phyloP scores from a whole-genome alignment of 495 filamentous ascomycete genomes.

The Penicillium silybi region DNA sequence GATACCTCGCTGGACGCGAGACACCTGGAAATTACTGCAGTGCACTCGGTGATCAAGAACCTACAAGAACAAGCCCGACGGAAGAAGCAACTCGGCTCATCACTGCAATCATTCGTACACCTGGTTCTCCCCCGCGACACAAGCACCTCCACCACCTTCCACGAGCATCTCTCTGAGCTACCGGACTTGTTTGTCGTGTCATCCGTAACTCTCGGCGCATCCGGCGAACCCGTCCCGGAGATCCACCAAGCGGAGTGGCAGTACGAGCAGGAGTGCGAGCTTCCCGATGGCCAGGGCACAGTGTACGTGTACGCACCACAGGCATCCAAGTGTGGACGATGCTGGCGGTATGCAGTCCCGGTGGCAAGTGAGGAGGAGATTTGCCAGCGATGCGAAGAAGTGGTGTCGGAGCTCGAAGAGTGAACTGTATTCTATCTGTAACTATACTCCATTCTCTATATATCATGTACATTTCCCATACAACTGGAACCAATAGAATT shows the following conservation, averaged over 20 bases:
- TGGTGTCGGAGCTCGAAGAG: conserved; percentile 45
- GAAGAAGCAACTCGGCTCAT: conserved; percentile 66
- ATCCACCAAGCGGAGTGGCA: conserved; percentile 47
- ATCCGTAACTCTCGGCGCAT: conserved; percentile 48
- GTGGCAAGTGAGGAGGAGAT: conserved; percentile 55
- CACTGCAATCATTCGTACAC: conserved; percentile 65
- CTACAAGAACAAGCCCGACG: conserved; percentile 64
- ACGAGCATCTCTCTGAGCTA: conserved; percentile 58
- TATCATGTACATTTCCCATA: not conserved
- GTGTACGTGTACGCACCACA: conserved; percentile 66
- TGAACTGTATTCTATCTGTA: not conserved
- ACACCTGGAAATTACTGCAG: conserved; percentile 54
- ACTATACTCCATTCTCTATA: conserved; percentile 1
- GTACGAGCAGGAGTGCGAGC: conserved; percentile 52
- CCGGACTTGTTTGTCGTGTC: conserved; percentile 76
- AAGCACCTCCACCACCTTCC: conserved; percentile 39
- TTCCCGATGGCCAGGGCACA: conserved; percentile 38
- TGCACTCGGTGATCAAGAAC: conserved; percentile 60
- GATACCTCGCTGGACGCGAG: conserved; percentile 39
- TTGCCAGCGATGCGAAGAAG: conserved; percentile 70
- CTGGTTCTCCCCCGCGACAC: conserved; percentile 31
- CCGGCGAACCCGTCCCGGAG: conserved; percentile 22
- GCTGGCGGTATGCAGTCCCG: conserved; percentile 72
- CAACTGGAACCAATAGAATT: not conserved
- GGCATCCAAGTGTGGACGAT: conserved; percentile 72